Percentiles rank a stretch among this genome's conserved stretches.
These are phyloP conservation scores for Solanum piurae DNA, from an alignment of 257 asterid species.

Conservation along the genomic window DNA sequence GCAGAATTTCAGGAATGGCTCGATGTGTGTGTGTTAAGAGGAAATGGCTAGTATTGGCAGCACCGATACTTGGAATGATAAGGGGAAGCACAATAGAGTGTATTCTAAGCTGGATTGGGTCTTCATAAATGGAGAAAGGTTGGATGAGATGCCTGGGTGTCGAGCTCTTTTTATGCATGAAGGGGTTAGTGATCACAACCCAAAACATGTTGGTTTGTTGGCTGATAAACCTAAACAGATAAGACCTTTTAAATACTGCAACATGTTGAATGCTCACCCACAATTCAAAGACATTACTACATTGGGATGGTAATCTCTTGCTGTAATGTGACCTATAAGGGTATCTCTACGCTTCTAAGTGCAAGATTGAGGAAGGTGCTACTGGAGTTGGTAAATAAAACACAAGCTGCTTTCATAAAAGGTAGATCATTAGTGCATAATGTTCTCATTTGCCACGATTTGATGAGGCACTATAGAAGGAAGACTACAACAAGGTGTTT, in stretches of 20 bases:
- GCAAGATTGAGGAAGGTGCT: not conserved
- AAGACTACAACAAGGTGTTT: not conserved
- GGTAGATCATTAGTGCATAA: not conserved
- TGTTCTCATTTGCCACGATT: not conserved
- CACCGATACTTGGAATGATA: not conserved
- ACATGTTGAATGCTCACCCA: no score
- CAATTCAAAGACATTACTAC: no score
- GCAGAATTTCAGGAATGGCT: not conserved
- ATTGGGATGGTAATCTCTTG: not conserved
- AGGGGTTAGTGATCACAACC: no score
- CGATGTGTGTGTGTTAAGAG: not conserved
- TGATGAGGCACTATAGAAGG: not conserved
- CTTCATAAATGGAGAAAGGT: not conserved
- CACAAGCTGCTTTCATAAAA: not conserved
- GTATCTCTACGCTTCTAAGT: not conserved
- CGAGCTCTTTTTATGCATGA: not conserved
- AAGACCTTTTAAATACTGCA: no score
- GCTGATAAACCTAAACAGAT: no score
- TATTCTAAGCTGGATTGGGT: not conserved
- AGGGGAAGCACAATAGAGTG: not conserved
- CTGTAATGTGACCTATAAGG: not conserved
- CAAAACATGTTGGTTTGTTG: no score
- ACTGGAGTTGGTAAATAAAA: not conserved
- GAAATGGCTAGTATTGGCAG: not conserved
- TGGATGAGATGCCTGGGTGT: not conserved